phyloP scores from a whole-genome alignment of 78 protist species.

The Chrysochromulina tobinii region DNA sequence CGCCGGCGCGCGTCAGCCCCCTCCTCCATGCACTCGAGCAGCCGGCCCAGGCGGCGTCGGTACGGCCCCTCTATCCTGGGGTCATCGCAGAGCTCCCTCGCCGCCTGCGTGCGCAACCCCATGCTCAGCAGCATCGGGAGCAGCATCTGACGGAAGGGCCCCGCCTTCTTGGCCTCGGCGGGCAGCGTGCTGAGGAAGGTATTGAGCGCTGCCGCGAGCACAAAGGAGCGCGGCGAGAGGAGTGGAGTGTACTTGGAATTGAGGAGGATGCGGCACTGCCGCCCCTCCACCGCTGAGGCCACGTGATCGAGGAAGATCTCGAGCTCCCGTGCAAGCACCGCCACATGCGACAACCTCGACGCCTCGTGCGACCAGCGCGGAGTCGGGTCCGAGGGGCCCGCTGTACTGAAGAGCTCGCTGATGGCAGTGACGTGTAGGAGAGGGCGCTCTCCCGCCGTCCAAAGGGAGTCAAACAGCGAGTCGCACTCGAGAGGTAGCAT shows the following conservation, averaged over 20 bases:
- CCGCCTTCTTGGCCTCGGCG: neutral
- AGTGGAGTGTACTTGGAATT: neutral
- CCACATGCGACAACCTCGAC: neutral
- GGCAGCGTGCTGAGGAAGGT: neutral
- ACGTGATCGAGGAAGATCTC: conserved; percentile 43
- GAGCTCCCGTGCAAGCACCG: neutral
- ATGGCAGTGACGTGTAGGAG: neutral
- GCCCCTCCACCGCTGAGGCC: neutral
- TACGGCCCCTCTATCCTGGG: neutral
- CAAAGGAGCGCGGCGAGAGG: neutral
- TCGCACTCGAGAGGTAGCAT: neutral
- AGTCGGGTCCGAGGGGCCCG: neutral
- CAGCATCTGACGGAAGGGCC: neutral
- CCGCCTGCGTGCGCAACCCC: neutral
- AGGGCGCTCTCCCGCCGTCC: neutral
- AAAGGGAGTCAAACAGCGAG: neutral
- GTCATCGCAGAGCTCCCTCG: neutral
- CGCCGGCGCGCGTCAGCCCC: no score
- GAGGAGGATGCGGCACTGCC: neutral
- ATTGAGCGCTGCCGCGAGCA: neutral
- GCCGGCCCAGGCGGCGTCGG: neutral
- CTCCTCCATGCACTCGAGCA: no score
- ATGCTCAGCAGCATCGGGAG: neutral
- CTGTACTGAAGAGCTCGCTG: neutral
- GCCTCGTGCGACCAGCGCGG: no score